Evolutionary conservation across 139 green algal genomes (phyloP).

Genomic region (Chlorella sp.): DNA sequence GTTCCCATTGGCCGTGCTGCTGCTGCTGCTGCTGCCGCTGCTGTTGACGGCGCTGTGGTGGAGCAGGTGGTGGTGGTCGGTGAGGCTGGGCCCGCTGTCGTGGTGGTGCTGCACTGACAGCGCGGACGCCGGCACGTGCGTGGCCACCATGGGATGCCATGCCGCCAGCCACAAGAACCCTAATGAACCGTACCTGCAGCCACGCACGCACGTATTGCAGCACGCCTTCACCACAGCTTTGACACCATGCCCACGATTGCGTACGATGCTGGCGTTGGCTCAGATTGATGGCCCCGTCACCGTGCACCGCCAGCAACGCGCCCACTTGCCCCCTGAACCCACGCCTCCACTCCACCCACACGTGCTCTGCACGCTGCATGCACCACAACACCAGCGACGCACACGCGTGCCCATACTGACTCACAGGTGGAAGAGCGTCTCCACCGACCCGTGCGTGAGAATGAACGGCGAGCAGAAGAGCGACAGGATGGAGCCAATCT

Average conservation of each 20-base stretch:
- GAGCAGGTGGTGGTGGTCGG: neutral
- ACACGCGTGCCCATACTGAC: too few relatives aligned
- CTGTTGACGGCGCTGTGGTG: neutral
- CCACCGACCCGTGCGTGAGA: constrained; percentile 1
- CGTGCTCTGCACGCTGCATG: too few relatives aligned
- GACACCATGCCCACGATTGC: too few relatives aligned
- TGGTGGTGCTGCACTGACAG: neutral
- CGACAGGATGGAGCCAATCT: constrained; percentile 25
- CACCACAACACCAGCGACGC: too few relatives aligned
- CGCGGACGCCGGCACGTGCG: neutral
- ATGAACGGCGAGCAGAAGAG: constrained; percentile 17
- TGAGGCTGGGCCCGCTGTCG: neutral
- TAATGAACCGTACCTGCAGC: constrained; percentile 16
- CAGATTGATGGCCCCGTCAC: too few relatives aligned
- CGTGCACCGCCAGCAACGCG: too few relatives aligned
- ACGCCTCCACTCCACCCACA: too few relatives aligned
- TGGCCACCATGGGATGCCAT: constrained; percentile 26
- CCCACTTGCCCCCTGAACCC: too few relatives aligned
- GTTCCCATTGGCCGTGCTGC: too few relatives aligned
- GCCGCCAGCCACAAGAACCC: constrained; percentile 28
- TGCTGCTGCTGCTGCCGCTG: neutral
- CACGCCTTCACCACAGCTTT: too few relatives aligned
- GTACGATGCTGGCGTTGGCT: too few relatives aligned
- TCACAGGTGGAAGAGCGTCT: constrained; percentile 26
- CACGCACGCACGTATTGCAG: too few relatives aligned